Evolutionary conservation across 768 basidiomycete genomes (phyloP).

Genomic region (Tylopilus sp.): DNA sequence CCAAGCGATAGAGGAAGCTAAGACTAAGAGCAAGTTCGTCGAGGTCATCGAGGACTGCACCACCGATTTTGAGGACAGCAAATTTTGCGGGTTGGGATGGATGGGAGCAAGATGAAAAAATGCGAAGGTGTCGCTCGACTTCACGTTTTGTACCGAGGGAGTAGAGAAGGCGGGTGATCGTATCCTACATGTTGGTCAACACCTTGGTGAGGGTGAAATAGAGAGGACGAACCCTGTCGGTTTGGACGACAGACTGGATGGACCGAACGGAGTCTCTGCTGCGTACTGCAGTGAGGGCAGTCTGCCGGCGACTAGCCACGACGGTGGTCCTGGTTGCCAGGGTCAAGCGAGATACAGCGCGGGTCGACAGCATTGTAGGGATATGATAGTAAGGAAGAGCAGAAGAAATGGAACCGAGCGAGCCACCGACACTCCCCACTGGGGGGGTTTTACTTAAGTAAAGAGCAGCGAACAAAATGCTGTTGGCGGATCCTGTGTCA

Average conservation of each 20-base stretch:
- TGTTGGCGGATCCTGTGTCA: too few relatives aligned
- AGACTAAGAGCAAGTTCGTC: conserved; percentile 93
- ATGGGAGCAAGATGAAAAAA: conserved; percentile 93
- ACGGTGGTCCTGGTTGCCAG: conserved; percentile 44
- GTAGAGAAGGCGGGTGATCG: conserved; percentile 93
- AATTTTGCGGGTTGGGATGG: conserved; percentile 90
- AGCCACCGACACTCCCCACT: too few relatives aligned
- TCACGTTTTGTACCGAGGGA: conserved; percentile 97
- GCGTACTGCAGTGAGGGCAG: conserved; percentile 39
- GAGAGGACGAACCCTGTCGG: conserved; percentile 57
- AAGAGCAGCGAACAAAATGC: too few relatives aligned
- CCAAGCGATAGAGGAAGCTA: conserved; percentile 95
- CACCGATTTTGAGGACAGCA: conserved; percentile 97
- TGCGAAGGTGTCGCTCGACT: conserved; percentile 96
- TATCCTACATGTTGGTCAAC: conserved; percentile 60
- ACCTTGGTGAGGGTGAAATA: neutral
- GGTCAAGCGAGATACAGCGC: conserved; percentile 28
- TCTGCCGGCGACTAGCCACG: conserved; percentile 42
- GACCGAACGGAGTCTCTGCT: conserved; percentile 37
- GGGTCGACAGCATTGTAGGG: conserved; percentile 30
- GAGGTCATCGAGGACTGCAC: conserved; percentile 88
- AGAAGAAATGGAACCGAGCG: neutral
- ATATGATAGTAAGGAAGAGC: neutral
- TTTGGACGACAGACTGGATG: conserved; percentile 65
- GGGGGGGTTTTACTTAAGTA: too few relatives aligned